phyloP scores from a whole-genome alignment of 1,139 yeast species.

The Candida gigantensis region DNA sequence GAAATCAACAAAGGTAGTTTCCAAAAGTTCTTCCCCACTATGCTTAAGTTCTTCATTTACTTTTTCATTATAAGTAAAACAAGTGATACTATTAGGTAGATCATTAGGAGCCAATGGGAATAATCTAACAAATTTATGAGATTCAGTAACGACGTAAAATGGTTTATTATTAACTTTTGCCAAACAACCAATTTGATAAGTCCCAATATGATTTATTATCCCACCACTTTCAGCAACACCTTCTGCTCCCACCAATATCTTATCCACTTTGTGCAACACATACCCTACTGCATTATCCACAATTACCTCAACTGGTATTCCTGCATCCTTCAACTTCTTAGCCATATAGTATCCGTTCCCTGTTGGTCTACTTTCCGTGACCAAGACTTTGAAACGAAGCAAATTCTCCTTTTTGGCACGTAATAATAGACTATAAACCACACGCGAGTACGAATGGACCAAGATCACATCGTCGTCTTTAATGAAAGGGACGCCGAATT shows the following conservation, averaged over 20 bases:
- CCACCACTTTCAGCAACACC: constrained; percentile 99
- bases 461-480: constrained; percentile 89
- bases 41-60: constrained; percentile 9
- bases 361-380: constrained; percentile 91
- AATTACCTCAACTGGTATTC: constrained; percentile 87
- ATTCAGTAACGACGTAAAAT: constrained; percentile 89
- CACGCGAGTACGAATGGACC: constrained; percentile 92
- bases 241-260: constrained; percentile 95
- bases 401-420: constrained; percentile 71
- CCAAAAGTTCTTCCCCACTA: constrained; percentile 29
- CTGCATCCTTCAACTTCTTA: constrained; percentile 62
- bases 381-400: constrained; percentile 84
- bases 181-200: constrained; percentile 91
- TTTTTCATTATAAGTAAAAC: constrained; percentile 23
- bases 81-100: constrained; percentile 58
- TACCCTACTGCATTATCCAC: constrained; percentile 95
- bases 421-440: constrained; percentile 73
- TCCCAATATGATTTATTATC: constrained; percentile 91
- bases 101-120: constrained; percentile 95
- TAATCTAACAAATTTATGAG: constrained; percentile 94
- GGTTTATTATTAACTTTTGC: constrained; percentile 93
- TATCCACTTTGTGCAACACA: constrained; percentile 87
- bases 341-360: constrained; percentile 82
- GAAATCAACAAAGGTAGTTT: constrained; percentile 67
- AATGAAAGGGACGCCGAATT: constrained; percentile 83